Evolutionary conservation across 2,329 filamentous ascomycete species (phyloP).

Genomic region (Albifimbria verrucaria): DNA sequence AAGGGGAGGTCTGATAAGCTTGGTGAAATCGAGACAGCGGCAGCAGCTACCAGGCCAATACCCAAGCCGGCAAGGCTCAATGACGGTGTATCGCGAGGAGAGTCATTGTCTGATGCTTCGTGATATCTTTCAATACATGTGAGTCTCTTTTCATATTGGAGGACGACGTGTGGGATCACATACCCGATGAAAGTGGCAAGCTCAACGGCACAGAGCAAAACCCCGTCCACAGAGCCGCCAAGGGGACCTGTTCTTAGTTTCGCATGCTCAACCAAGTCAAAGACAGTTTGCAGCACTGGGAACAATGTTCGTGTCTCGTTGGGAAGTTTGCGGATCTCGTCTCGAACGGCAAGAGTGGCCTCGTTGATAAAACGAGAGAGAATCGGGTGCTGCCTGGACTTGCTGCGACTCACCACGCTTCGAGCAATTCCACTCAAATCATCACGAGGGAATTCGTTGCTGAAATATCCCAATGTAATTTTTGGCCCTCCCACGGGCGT

Average conservation of each 20-base stretch:
- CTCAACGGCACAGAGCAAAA: constrained; percentile 36
- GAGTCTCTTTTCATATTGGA: too few species aligned
- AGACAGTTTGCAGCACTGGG: constrained; percentile 33
- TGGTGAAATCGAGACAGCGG: constrained; percentile 38
- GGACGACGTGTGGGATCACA: too few species aligned
- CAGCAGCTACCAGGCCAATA: constrained; percentile 38
- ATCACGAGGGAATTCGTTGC: constrained; percentile 5
- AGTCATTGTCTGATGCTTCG: too few species aligned
- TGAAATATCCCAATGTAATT: constrained; percentile 2
- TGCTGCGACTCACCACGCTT: neutral
- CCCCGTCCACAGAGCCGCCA: constrained; percentile 40
- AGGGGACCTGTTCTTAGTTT: constrained; percentile 37
- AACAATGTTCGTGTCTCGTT: constrained; percentile 21
- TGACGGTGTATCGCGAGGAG: too few species aligned
- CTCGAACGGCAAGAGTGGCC: neutral
- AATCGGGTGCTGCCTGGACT: neutral
- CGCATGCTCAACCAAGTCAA: constrained; percentile 25
- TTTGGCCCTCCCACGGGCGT: neutral
- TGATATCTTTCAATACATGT: too few species aligned
- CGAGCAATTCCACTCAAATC: neutral
- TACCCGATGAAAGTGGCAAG: constrained; percentile 43
- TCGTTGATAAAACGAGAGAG: constrained; percentile 4
- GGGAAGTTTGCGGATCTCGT: neutral
- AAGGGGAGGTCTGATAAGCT: constrained; percentile 35
- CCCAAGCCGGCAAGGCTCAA: constrained; percentile 39